phyloP scores from a whole-genome alignment of 2,329 filamentous ascomycete species.

The Penicillium verrucosum region DNA sequence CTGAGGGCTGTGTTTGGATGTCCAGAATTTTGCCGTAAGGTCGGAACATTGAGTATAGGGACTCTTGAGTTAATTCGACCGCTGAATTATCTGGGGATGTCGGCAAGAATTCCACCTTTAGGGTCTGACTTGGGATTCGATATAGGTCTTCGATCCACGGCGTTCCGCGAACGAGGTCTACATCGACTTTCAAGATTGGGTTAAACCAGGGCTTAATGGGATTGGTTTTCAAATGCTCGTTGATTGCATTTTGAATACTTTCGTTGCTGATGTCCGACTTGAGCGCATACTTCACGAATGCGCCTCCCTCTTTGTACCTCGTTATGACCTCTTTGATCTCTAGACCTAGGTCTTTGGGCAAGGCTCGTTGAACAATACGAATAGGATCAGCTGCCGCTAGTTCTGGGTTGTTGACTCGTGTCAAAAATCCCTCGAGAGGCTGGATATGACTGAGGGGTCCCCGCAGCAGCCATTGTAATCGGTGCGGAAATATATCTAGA shows the following conservation, averaged over 20 bases:
- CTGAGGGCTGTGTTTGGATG: constrained; percentile 75
- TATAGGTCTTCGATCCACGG: constrained; percentile 95
- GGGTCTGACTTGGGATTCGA: constrained; percentile 69
- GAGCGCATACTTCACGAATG: constrained; percentile 80
- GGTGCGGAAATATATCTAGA: constrained; percentile 78
- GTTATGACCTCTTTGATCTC: constrained; percentile 79
- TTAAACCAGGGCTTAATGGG: constrained; percentile 88
- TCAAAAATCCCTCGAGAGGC: constrained; percentile 50
- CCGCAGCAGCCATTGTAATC: constrained; percentile 61
- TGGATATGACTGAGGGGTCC: constrained; percentile 49
- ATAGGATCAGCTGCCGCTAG: constrained; percentile 56
- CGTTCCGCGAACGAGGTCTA: constrained; percentile 71
- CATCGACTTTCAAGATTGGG: constrained; percentile 68
- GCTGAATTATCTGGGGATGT: constrained; percentile 66
- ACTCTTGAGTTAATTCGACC: constrained; percentile 79
- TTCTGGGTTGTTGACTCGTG: constrained; percentile 50
- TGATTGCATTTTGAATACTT: constrained; percentile 61
- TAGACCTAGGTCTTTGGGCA: constrained; percentile 61
- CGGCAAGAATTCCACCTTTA: constrained; percentile 83
- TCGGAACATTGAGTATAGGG: constrained; percentile 80
- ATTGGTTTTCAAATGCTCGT: constrained; percentile 62
- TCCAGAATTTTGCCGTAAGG: constrained; percentile 87
- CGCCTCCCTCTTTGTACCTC: constrained; percentile 84
- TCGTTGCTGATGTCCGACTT: constrained; percentile 46
- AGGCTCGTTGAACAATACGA: constrained; percentile 57